Conservation (phyloP, 169 alveolate species). For the Hepatocystis sp. region DNA sequence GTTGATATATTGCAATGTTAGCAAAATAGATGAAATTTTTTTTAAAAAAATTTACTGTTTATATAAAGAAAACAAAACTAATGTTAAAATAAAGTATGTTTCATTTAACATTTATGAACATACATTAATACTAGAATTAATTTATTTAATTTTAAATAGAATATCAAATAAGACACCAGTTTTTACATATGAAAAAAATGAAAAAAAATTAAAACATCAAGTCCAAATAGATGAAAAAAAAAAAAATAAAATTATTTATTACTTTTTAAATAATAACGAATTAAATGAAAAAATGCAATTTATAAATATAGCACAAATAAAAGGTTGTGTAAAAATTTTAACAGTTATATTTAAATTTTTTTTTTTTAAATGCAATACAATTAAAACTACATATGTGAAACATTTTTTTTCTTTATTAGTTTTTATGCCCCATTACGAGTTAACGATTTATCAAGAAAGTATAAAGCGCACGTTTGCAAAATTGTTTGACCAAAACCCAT, state of each 20-base stretch:
- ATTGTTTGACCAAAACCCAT: constrained; percentile 1
- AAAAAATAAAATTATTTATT: constrained; percentile 30
- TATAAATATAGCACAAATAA: constrained; percentile 26
- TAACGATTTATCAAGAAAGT: constrained; percentile 9
- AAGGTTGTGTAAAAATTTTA: constrained; percentile 36
- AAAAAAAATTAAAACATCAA: background rate
- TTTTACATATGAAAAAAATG: constrained; percentile 11
- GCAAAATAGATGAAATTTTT: background rate
- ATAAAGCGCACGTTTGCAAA: constrained; percentile 8
- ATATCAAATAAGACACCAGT: constrained; percentile 27
- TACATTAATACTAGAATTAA: constrained; percentile 17
- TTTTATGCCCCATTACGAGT: constrained; percentile 60
- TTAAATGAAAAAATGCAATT: constrained; percentile 11
- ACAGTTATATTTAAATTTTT: constrained; percentile 10
- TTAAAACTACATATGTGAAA: background rate
- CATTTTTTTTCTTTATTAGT: constrained; percentile 10
- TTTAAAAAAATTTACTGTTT: constrained; percentile 8
- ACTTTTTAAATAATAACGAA: constrained; percentile 17
- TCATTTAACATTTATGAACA: constrained; percentile 35
- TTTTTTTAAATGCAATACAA: background rate
- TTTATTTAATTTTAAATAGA: constrained; percentile 30
- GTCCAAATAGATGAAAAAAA: constrained; percentile 6
- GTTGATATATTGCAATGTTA: background rate
- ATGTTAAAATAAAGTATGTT: constrained; percentile 16
- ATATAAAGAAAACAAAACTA: background rate